These are phyloP conservation scores for Argentina anserina DNA, from an alignment of 306 rosid species.

Conservation along the genomic window DNA sequence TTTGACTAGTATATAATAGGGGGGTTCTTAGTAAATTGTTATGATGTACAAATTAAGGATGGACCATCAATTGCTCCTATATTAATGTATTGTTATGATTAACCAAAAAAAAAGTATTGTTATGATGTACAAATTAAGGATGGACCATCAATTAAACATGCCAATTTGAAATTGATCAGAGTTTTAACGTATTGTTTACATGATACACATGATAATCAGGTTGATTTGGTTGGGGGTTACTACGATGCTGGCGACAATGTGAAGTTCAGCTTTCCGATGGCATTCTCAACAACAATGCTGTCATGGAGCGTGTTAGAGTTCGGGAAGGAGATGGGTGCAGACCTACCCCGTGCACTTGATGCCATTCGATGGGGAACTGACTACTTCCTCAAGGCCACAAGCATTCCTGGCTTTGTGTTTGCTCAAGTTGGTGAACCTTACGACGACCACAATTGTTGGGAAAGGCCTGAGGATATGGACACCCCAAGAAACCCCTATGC, in stretches of 20 bases:
- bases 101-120: too few species aligned
- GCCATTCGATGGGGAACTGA: slow-evolving; percentile 22
- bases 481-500: slow-evolving; percentile 20
- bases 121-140: too few species aligned
- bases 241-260: slow-evolving; percentile 24
- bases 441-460: slow-evolving; percentile 18
- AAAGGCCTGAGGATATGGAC: slow-evolving; percentile 25
- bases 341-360: slow-evolving; percentile 14
- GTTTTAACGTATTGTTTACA: not conserved
- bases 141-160: too few species aligned
- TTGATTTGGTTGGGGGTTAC: slow-evolving; percentile 23
- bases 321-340: slow-evolving; percentile 9
- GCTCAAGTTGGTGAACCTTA: slow-evolving; percentile 22
- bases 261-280: slow-evolving; percentile 26
- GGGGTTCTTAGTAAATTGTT: not conserved
- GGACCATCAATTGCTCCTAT: not conserved
- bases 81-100: too few species aligned
- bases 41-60: not conserved
- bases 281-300: slow-evolving; percentile 22
- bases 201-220: slow-evolving; percentile 1
- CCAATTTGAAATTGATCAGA: not conserved
- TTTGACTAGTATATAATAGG: not conserved
- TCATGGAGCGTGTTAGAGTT: slow-evolving; percentile 23
- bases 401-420: slow-evolving; percentile 20
- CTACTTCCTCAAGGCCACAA: slow-evolving; percentile 19